Base-by-base conservation (phyloP, 345 rosid species). In the Hypericum perforatum region DNA sequence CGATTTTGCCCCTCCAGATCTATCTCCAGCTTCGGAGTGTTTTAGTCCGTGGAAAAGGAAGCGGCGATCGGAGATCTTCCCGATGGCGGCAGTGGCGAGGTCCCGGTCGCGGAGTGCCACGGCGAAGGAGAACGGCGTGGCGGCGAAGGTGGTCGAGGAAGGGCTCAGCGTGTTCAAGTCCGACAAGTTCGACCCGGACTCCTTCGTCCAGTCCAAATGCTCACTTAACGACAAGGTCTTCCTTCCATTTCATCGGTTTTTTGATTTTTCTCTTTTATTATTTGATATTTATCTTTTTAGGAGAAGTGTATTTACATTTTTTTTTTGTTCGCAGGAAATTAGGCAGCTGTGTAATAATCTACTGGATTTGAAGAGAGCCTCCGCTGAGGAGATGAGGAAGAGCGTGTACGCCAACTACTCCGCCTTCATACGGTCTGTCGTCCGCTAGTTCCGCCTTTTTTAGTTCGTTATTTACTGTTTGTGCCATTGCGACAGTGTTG, bases 351-450 rank as follows among this genome's bases (percentile, higher is more conserved):
- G 96, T 59, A 78, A 89, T 2, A 63, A 76, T 70, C 78, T 94
- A 56, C 59, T 94, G 79, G 97, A 89, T 75, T 76, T 94, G 80
- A 94, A 94, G 83, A 86, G 68, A 79, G 89, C 83, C 60, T 94
- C 99, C 11, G 99, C 99, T 6, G 99, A 94, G 64, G 99, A 89
- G 75, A 86, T 94, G 99, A 80, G 99, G 9, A 84, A 73, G 68
- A 94, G 97, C 62, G 99, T 94, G 9, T 94, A 86, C 68, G 99
- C 99, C 52, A 94, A 94, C 62, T 94, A 94, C 60, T 61, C 99
- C 4, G 97, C 99, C 46, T 94, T 94, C 64, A 94, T 94, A 50
- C 86, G 97, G 99, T 92, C 32, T 22, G 32, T 22, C 32, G 32
- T 22, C 4, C 32, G 32, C 32, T 22, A 22, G 1, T 22, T 4